These are phyloP conservation scores for Cardamine occulta DNA, from an alignment of 345 rosid species.

Conservation along the genomic window DNA sequence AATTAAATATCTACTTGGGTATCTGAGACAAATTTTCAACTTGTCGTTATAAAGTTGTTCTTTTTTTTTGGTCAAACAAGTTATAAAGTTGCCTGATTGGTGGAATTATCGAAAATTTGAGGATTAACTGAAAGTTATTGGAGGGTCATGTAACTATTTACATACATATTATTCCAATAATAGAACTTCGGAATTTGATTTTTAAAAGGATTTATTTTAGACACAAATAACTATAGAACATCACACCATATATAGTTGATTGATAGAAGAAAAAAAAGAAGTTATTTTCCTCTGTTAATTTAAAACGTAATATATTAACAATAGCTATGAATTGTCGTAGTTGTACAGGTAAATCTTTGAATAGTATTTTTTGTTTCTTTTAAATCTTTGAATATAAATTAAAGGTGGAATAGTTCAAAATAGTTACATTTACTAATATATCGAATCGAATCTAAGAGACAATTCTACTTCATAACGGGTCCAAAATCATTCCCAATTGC, in stretches of 20 bases:
- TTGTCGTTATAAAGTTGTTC: background rate
- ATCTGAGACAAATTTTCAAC: background rate
- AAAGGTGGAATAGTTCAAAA: slow-evolving; percentile 12
- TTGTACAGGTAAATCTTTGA: background rate
- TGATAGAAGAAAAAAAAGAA: background rate
- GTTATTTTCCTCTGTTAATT: background rate
- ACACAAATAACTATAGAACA: slow-evolving; percentile 24
- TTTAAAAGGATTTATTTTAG: background rate
- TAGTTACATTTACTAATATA: background rate
- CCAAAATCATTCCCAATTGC: background rate
- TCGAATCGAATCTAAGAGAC: background rate
- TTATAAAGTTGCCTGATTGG: background rate
- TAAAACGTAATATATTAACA: background rate
- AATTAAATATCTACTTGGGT: background rate
- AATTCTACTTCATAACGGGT: slow-evolving; percentile 2
- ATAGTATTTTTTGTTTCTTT: background rate
- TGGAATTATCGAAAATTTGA: background rate
- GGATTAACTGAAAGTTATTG: background rate
- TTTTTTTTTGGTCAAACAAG: background rate
- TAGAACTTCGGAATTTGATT: background rate
- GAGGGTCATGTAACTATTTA: background rate
- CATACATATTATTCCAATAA: background rate
- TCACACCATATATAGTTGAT: slow-evolving; percentile 23
- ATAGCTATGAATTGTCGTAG: slow-evolving; percentile 7
- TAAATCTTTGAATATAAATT: background rate